phyloP scores from a whole-genome alignment of 2,329 filamentous ascomycete species.

The Raffaelea ambrosiae region DNA sequence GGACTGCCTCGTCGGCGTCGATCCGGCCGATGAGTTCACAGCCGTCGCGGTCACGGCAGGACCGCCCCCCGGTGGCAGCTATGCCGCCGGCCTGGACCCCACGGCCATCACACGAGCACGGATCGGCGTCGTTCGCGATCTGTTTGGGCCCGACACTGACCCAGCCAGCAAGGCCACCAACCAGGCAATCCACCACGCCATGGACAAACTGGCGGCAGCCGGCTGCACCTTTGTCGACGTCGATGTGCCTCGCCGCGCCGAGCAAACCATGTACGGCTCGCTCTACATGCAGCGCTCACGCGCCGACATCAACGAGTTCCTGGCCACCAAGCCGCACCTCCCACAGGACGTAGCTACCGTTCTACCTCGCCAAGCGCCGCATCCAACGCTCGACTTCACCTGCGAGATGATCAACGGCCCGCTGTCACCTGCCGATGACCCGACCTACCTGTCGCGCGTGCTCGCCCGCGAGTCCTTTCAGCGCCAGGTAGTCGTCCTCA shows the following conservation, averaged over 20 bases:
- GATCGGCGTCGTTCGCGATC: conserved; percentile 19
- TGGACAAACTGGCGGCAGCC: conserved; percentile 11
- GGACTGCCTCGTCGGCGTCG: conserved; percentile 20
- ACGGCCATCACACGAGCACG: background rate
- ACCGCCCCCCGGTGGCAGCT: conserved; percentile 18
- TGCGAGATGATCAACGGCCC: background rate
- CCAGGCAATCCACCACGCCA: conserved; percentile 13
- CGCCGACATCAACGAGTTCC: conserved; percentile 21
- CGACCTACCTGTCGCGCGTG: background rate
- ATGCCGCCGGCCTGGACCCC: conserved; percentile 15
- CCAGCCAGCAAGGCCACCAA: conserved; percentile 14
- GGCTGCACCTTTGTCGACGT: conserved; percentile 19
- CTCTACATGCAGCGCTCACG: conserved; percentile 17
- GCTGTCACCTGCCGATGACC: background rate
- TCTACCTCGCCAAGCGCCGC: background rate
- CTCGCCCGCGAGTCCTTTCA: background rate
- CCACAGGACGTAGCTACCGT: conserved; percentile 2
- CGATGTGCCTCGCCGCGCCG: conserved; percentile 8
- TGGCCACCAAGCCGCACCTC: conserved; percentile 25
- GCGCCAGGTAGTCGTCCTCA: background rate
- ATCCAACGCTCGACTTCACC: background rate
- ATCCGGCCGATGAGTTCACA: conserved; percentile 18
- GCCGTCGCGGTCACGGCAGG: conserved; percentile 15
- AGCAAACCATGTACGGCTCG: background rate
- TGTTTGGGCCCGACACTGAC: conserved; percentile 16